phyloP scores from a whole-genome alignment of 352 stramenopile species.

The Phytophthora uliginosa region DNA sequence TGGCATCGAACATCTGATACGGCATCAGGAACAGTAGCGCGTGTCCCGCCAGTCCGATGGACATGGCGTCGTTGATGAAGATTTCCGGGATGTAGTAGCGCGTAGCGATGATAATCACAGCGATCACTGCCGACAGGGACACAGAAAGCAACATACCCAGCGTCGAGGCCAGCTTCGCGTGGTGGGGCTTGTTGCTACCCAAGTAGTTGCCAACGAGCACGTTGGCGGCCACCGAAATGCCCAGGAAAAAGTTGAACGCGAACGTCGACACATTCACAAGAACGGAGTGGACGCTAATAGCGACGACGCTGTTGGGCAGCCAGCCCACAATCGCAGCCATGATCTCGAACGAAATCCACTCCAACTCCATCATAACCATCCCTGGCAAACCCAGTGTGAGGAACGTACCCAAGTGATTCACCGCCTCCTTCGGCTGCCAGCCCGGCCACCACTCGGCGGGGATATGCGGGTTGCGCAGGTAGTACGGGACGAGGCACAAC shows the following conservation, averaged over 20 bases:
- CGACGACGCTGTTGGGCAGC: constrained; percentile 69
- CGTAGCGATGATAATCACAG: constrained; percentile 52
- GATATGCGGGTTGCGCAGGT: constrained; percentile 59
- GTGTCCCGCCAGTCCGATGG: constrained; percentile 49
- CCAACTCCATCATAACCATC: constrained; percentile 82
- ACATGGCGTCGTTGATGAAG: constrained; percentile 82
- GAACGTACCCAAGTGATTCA: constrained; percentile 69
- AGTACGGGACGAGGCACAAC: constrained; percentile 70
- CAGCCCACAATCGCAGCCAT: constrained; percentile 74
- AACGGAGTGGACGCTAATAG: constrained; percentile 83
- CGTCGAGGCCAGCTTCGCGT: constrained; percentile 83
- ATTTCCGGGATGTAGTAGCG: constrained; percentile 61
- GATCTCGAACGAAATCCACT: constrained; percentile 88
- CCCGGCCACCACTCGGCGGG: constrained; percentile 69
- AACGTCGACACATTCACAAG: constrained; percentile 71
- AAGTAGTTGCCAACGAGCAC: constrained; percentile 87
- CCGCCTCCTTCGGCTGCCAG: constrained; percentile 63
- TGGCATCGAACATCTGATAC: constrained; percentile 73
- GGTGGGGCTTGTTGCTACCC: constrained; percentile 80
- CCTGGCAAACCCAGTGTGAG: constrained; percentile 73
- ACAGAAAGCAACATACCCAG: constrained; percentile 75
- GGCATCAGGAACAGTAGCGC: constrained; percentile 74
- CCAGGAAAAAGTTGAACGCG: constrained; percentile 85
- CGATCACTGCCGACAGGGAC: constrained; percentile 50
- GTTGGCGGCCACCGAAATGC: constrained; percentile 82